Percentiles rank a stretch among this genome's conserved stretches.
phyloP scores from a whole-genome alignment of 176 grass and related monocot genomes.

The Chrysopogon serrulatus region DNA sequence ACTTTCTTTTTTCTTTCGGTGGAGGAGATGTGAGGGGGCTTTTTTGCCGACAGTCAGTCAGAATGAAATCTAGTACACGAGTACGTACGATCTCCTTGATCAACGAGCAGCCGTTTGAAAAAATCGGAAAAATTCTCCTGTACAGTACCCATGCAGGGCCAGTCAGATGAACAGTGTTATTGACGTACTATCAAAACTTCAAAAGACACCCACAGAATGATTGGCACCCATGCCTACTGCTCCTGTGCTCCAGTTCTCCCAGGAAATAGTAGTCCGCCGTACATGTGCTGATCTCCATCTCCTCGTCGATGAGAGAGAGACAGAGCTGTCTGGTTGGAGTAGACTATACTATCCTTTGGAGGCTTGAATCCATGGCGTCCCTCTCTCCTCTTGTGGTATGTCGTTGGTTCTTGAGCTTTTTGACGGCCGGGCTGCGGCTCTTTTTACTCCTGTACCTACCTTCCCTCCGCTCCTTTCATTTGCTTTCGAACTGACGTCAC shows the following conservation, averaged over 20 bases:
- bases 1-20: not conserved
- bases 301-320: no score
- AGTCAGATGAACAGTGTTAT: not conserved
- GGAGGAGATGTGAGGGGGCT: not conserved
- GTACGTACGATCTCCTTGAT: not conserved
- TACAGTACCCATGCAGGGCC: not conserved
- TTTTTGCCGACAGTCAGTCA: slow-evolving; percentile 24
- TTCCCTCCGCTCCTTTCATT: not conserved
- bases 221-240: not conserved
- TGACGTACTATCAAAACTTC: no score
- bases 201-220: not conserved
- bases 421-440: not conserved
- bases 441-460: not conserved
- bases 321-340: no score
- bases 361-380: not conserved
- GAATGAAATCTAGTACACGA: slow-evolving; percentile 26
- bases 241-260: not conserved
- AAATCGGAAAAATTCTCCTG: slow-evolving; percentile 10
- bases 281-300: not conserved
- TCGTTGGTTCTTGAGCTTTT: not conserved
- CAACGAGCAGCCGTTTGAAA: slow-evolving; percentile 21
- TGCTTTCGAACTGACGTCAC: not conserved
- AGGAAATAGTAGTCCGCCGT: not conserved
- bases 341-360: no score
- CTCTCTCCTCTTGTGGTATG: not conserved